Conservation (phyloP, 2,329 filamentous ascomycete genomes). For the Coleophoma crateriformis region DNA sequence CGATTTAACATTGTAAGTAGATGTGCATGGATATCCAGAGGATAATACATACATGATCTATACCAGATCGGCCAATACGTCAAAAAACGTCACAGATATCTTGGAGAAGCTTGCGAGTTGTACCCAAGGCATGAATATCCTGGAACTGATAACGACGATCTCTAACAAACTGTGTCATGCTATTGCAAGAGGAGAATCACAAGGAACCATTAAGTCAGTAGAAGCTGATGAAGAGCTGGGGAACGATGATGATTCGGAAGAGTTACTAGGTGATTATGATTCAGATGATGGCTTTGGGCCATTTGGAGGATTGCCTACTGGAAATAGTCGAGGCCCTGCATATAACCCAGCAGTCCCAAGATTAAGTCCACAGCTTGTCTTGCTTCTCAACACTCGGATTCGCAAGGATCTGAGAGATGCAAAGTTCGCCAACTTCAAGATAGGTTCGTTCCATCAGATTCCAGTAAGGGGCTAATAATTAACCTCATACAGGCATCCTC, state of each 20-base stretch:
- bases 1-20: constrained; percentile 18
- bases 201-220: too few species aligned
- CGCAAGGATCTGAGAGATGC: constrained; percentile 54
- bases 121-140: neutral
- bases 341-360: neutral
- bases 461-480: neutral
- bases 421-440: constrained; percentile 62
- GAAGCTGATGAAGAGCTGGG: neutral
- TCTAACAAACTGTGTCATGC: too few species aligned
- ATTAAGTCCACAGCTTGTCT: constrained; percentile 9
- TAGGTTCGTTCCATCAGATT: constrained; percentile 35
- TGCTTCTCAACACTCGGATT: constrained; percentile 32
- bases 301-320: neutral
- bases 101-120: neutral
- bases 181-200: too few species aligned
- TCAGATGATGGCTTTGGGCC: constrained; percentile 19
- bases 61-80: constrained; percentile 37
- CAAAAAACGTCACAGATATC: constrained; percentile 26
- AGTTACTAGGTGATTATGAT: constrained; percentile 1
- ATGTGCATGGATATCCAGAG: constrained; percentile 47
- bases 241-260: constrained; percentile 20
- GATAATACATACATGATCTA: constrained; percentile 43
- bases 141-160: too few species aligned
- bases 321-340: neutral
- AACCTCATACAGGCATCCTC: constrained; percentile 36